Percentiles rank a stretch among this genome's conserved stretches.
Evolutionary conservation across 2,329 filamentous ascomycete species (phyloP).

Genomic region (Epichloe baconii): DNA sequence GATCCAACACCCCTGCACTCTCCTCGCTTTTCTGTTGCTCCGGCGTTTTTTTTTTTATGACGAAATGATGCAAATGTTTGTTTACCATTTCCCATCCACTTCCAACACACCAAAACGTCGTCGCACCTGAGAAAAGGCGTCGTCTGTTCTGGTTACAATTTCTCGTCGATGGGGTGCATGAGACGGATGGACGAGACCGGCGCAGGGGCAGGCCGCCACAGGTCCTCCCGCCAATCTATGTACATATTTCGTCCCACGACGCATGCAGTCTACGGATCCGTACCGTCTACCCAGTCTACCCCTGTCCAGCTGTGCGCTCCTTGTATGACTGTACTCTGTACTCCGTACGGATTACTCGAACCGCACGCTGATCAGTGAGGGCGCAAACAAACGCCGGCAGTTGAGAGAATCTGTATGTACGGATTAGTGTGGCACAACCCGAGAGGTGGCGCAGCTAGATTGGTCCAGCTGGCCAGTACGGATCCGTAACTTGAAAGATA

Average conservation of each 20-base stretch:
- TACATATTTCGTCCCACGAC: neutral
- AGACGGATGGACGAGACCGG: neutral
- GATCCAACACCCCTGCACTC: neutral
- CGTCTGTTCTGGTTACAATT: neutral
- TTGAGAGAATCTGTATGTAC: neutral
- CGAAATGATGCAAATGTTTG: neutral
- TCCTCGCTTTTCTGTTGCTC: neutral
- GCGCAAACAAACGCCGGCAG: neutral
- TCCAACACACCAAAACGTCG: neutral
- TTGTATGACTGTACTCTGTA: neutral
- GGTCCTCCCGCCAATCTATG: neutral
- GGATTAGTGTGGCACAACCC: neutral
- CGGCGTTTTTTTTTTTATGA: neutral
- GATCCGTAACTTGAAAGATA: too few species aligned
- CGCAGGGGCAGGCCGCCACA: neutral
- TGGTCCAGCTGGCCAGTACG: too few species aligned
- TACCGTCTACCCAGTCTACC: neutral
- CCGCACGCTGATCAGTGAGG: neutral
- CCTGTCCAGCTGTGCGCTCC: conserved; percentile 5
- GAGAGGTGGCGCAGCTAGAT: too few species aligned
- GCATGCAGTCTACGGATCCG: neutral
- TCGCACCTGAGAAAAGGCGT: too few species aligned
- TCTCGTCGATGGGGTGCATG: neutral
- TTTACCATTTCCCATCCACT: neutral
- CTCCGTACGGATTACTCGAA: neutral